phyloP scores from a whole-genome alignment of 768 basidiomycete genomes.

The Mycena metata region DNA sequence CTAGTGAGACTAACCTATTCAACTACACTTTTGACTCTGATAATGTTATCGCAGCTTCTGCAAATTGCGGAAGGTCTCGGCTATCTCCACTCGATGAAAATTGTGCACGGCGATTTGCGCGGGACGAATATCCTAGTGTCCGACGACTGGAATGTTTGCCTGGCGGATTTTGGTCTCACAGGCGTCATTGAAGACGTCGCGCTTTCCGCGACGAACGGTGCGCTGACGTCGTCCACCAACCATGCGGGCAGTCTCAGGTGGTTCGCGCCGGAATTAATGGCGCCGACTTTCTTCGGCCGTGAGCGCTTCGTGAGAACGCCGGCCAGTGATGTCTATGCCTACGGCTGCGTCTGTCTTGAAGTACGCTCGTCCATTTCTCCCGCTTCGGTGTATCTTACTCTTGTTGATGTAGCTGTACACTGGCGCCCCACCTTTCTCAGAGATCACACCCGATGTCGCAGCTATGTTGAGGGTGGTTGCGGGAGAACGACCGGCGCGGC shows the following conservation, averaged over 20 bases:
- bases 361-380: background rate
- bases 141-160: slow-evolving; percentile 8
- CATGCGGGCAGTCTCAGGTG: background rate
- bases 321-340: slow-evolving; percentile 4
- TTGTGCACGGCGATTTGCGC: slow-evolving; percentile 19
- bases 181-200: background rate
- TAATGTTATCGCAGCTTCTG: background rate
- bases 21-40: too few species aligned
- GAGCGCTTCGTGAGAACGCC: background rate
- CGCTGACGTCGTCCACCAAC: background rate
- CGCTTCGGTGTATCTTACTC: too few species aligned
- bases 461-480: background rate
- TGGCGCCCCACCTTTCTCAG: background rate
- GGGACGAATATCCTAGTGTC: slow-evolving; percentile 7
- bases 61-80: slow-evolving; percentile 10
- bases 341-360: slow-evolving; percentile 5
- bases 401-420: background rate
- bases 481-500: slow-evolving; percentile 11
- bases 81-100: slow-evolving; percentile 9
- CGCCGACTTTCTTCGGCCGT: background rate
- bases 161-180: slow-evolving; percentile 14
- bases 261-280: slow-evolving; percentile 11
- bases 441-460: background rate
- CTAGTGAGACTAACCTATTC: background rate
- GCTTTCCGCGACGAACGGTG: background rate